Evolutionary conservation across 2,329 filamentous ascomycete species (phyloP), one percentile per base, ranked within the genome.

Genomic region (Clarireedia hainanense): DNA sequence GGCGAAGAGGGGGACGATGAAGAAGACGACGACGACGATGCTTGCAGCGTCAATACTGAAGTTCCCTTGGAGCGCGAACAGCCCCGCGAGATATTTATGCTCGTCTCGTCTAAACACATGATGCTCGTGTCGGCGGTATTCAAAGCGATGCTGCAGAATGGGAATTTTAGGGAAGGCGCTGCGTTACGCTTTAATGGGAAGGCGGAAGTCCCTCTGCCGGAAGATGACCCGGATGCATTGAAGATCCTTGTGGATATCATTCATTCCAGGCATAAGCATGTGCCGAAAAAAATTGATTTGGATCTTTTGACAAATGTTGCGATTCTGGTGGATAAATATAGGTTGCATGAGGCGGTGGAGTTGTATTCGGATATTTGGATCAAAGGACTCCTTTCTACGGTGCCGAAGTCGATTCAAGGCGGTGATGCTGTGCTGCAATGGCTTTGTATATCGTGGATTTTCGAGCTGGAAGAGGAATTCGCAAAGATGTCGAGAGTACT

Each of bases 211-310:
- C 56, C 60, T 2, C 27, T 3, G 60, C 65, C 64, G 0, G 65
- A 70, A 5, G 70, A 72, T 49, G 60, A 71, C 49, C 55, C 65
- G 0, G 60, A 64, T 1, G 66, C 67, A 1, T 66, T 73, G 57
- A 47, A 55, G 0, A 58, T 70, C 1, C 24, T 73, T 6, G 64
- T 73, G 52, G 62, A 62, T 23, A 66, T 73, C 6, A 65, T 67
- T 2, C 70, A 72, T 27, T 49, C 56, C 27, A 49, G 55, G 6
- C 50, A 51, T 39, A 45, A 52, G 23, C 56, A 62, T n/a, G 59
- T 72, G 2, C 65, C 64, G 2, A n/a, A 54, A 20, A 54, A 36
- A 23, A 26, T 72, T 1, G 53, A 54, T 4, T 65, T 69, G 6
- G 5, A 47, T 0, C 55, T 64, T 9, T 58, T 71, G 2, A 61